These are phyloP conservation scores for Candida nemodendra DNA, from an alignment of 805 yeast genomes.

Conservation along the genomic window DNA sequence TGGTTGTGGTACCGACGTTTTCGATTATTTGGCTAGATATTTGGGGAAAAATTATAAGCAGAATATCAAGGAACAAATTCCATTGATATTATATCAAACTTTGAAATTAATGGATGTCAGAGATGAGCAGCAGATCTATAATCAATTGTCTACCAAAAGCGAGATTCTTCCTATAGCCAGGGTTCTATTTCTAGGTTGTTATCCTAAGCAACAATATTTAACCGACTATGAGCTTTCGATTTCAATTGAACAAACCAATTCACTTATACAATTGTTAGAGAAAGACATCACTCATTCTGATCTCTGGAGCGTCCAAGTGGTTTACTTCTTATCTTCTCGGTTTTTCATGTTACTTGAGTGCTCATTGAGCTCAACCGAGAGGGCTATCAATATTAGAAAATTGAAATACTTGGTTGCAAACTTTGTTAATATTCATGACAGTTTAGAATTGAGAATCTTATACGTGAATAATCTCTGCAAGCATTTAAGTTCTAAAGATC, in stretches of 20 bases:
- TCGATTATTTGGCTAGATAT: slow-evolving; percentile 13
- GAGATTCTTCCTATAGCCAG: neutral
- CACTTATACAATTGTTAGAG: slow-evolving; percentile 10
- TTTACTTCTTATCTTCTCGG: slow-evolving; percentile 40
- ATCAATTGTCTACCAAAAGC: neutral
- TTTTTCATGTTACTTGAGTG: slow-evolving; percentile 27
- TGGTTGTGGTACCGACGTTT: slow-evolving; percentile 28
- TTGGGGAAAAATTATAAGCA: slow-evolving; percentile 10
- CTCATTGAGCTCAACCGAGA: slow-evolving; percentile 26
- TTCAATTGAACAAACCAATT: slow-evolving; percentile 7
- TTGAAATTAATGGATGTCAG: slow-evolving; percentile 41
- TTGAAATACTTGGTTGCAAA: slow-evolving; percentile 37
- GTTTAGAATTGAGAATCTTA: slow-evolving; percentile 21
- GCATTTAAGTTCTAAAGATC: slow-evolving; percentile 16
- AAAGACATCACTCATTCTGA: slow-evolving; percentile 5
- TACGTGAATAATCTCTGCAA: slow-evolving; percentile 23
- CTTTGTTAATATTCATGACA: slow-evolving; percentile 19
- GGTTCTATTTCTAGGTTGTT: slow-evolving; percentile 1
- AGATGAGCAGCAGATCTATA: slow-evolving; percentile 23
- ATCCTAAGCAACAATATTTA: slow-evolving; percentile 7
- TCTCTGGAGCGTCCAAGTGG: slow-evolving; percentile 37
- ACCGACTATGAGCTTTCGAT: slow-evolving; percentile 19
- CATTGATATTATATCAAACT: slow-evolving; percentile 37
- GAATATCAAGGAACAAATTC: slow-evolving; percentile 23
- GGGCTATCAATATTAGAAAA: slow-evolving; percentile 31